Evolutionary conservation across 495 filamentous ascomycete genomes (phyloP).

Genomic region (Xylaria bambusicola): DNA sequence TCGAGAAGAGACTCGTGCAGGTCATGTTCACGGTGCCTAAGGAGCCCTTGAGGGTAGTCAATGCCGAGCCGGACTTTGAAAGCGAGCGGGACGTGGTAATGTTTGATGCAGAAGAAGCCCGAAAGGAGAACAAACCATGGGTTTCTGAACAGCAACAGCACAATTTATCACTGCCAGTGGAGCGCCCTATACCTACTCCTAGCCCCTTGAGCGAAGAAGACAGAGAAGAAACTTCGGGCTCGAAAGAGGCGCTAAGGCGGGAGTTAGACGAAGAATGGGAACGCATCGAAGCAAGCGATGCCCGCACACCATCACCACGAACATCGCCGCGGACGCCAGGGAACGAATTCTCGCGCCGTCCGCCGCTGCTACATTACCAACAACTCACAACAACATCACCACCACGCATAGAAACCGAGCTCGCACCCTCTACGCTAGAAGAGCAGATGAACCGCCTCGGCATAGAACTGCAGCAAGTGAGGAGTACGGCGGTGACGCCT

Average conservation of each 20-base stretch:
- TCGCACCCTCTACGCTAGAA: background rate
- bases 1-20: conserved; percentile 79
- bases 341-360: background rate
- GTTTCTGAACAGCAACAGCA: background rate
- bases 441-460: conserved; percentile 15
- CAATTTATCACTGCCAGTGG: background rate
- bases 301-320: conserved; percentile 4
- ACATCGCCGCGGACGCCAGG: background rate
- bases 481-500: conserved; percentile 14
- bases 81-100: conserved; percentile 39
- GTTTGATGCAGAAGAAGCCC: conserved; percentile 29
- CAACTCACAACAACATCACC: background rate
- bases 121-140: background rate
- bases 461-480: conserved; percentile 9
- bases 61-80: conserved; percentile 58
- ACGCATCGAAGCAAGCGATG: conserved; percentile 27
- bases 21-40: conserved; percentile 92
- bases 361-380: background rate
- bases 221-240: conserved; percentile 1
- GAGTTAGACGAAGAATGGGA: conserved; percentile 30
- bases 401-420: background rate
- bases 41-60: conserved; percentile 83
- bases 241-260: conserved; percentile 22
- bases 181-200: conserved; percentile 15
- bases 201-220: conserved; percentile 24